These are phyloP conservation scores for Acanthamoeba pearcei DNA, from an alignment of 208 protist genomes.

Conservation along the genomic window DNA sequence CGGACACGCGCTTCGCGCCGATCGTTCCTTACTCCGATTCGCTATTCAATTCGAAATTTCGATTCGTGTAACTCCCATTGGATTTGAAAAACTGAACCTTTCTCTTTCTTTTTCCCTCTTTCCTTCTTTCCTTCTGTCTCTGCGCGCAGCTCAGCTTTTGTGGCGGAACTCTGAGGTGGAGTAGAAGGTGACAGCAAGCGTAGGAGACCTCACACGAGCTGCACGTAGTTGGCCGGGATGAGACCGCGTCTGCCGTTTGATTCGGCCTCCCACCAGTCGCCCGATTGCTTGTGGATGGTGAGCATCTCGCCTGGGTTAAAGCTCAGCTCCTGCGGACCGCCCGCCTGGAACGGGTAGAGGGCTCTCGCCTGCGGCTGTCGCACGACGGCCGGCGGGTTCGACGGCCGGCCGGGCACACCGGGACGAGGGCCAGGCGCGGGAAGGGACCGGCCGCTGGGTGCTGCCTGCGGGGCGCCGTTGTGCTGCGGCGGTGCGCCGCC, in stretches of 20 bases:
- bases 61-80: neutral
- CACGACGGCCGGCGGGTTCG: neutral
- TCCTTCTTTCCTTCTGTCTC: neutral
- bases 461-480: neutral
- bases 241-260: conserved; percentile 67
- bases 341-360: conserved; percentile 51
- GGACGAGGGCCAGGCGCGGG: neutral
- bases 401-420: neutral
- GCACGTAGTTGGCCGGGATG: conserved; percentile 77
- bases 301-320: conserved; percentile 61
- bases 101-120: neutral
- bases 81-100: neutral
- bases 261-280: conserved; percentile 79
- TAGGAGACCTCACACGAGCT: conserved; percentile 72
- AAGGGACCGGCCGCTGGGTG: neutral
- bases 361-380: conserved; percentile 48
- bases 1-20: too few relatives aligned
- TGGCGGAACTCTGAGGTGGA: too few relatives aligned
- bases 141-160: too few relatives aligned
- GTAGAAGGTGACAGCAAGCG: too few relatives aligned
- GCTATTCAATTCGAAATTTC: neutral
- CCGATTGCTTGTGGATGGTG: conserved; percentile 47
- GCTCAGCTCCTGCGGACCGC: conserved; percentile 56
- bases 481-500: neutral
- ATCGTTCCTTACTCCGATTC: neutral